Conservation (phyloP, 2,329 filamentous ascomycete genomes). For the Aspergillus sp. region DNA sequence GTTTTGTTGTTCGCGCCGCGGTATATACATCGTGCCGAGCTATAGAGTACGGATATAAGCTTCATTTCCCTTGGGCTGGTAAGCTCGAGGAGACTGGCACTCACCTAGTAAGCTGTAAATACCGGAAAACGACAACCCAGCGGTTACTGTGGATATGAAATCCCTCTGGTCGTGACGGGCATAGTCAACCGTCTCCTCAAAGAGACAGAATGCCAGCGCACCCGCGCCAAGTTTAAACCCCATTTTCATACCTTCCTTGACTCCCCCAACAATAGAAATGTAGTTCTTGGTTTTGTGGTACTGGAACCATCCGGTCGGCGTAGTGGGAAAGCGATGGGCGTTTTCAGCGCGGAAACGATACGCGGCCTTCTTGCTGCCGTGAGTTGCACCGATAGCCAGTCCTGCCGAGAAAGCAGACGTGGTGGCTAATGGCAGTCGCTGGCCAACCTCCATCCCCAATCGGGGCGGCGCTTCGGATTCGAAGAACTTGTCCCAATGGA, state of each 20-base stretch:
- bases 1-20: conserved; percentile 73
- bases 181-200: conserved; percentile 84
- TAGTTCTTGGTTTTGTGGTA: conserved; percentile 99
- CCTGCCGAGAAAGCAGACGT: conserved; percentile 67
- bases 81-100: conserved; percentile 31
- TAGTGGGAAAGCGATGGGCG: conserved; percentile 84
- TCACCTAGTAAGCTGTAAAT: conserved; percentile 83
- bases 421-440: conserved; percentile 66
- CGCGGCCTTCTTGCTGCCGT: conserved; percentile 72
- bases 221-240: conserved; percentile 69
- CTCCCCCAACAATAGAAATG: conserved; percentile 72
- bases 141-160: conserved; percentile 76
- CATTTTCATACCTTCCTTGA: conserved; percentile 76
- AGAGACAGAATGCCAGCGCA: conserved; percentile 72
- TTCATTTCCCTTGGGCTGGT: background rate
- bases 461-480: conserved; percentile 41
- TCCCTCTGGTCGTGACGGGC: conserved; percentile 61
- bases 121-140: conserved; percentile 80
- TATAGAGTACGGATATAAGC: conserved; percentile 38
- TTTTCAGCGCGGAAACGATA: conserved; percentile 93
- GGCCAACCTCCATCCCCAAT: conserved; percentile 62
- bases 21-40: conserved; percentile 78
- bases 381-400: conserved; percentile 66
- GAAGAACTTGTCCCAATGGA: conserved; percentile 40
- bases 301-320: conserved; percentile 89